Base-by-base conservation (phyloP, 2,329 filamentous ascomycete genomes). In the Stachybotrys elegans region DNA sequence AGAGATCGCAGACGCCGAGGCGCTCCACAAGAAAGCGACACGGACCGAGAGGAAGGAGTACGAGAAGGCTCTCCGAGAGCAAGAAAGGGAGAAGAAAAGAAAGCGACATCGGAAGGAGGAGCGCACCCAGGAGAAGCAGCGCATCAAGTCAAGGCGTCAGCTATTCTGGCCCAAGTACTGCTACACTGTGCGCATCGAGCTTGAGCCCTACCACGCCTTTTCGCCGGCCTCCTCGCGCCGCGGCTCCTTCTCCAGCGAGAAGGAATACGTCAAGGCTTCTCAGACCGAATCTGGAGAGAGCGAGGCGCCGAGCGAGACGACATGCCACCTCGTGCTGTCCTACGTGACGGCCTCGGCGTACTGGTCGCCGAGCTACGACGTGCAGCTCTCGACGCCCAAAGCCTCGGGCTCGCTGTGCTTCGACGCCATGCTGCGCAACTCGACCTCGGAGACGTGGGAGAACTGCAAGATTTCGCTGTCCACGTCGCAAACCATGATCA, bases 361-460 rank as follows among this genome's bases (percentile, higher is more conserved):
- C 48, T 85, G 81, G 81, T 63, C 66, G 1, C 78, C 81, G 3
- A 76, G 71, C 44, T 85, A 85, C 57, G 79, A 85, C 51, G 61
- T 84, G 31, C 72, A 72, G 42, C 68, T 86, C n/a, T 78, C 71
- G 12, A 81, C 81, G 2, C 71, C 73, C 0, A 68, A 61, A 17
- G 73, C 70, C 40, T 71, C 72, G 1, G 79, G 70, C 2, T 63
- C 63, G 5, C 67, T 85, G 13, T 74, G 73, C 52, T 86, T 85
- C 56, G 77, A 83, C 43, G 81, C 81, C 2, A 72, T 76, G 50
- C 73, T 84, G 42, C 73, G 70, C 45, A 86, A 86, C 61, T 66
- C 66, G 41, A 83, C 79, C 0, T 79, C 76, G 0, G 82, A 86
- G 62, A 78, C 73, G 1, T 86, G 82, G 82, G 67, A 66, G 22